A percentile compares a stretch with the other conserved stretches of the same genome.
Evolutionary conservation across 768 basidiomycete genomes (phyloP).

Genomic region (Glaciozyma martinii): DNA sequence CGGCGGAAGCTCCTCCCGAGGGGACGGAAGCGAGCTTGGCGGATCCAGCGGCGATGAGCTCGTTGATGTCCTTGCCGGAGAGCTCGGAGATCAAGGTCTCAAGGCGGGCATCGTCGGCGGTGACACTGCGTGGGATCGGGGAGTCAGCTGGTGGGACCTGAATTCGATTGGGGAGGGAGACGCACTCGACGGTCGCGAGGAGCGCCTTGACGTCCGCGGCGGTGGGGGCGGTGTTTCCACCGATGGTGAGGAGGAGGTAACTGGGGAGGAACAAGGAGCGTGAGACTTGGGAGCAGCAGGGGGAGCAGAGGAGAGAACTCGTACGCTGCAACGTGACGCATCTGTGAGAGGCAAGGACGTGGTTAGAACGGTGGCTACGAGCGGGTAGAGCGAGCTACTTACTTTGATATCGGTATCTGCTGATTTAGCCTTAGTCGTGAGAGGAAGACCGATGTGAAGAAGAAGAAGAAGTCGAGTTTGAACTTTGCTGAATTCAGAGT

Average conservation of each 20-base stretch:
- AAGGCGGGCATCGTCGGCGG: slow-evolving; percentile 73
- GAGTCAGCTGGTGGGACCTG: neutral
- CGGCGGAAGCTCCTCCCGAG: slow-evolving; percentile 62
- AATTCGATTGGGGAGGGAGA: neutral
- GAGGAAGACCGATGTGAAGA: no score
- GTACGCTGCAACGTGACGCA: no score
- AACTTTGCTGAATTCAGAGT: no score
- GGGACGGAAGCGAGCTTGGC: slow-evolving; percentile 94
- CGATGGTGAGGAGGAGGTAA: slow-evolving; percentile 91
- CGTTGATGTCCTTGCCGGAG: slow-evolving; percentile 75
- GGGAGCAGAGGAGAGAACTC: slow-evolving; percentile 45
- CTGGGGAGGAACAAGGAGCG: no score
- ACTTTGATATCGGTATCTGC: no score
- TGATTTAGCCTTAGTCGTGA: no score
- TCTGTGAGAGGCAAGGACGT: no score
- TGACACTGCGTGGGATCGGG: slow-evolving; percentile 48
- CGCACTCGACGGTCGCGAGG: slow-evolving; percentile 58
- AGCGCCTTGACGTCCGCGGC: slow-evolving; percentile 81
- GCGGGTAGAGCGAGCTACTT: no score
- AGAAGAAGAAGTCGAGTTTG: no score
- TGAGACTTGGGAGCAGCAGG: slow-evolving; percentile 43
- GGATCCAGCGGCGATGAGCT: slow-evolving; percentile 87
- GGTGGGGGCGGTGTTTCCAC: slow-evolving; percentile 80
- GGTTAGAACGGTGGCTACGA: no score
- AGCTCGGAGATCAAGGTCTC: slow-evolving; percentile 79